Conservation (phyloP, 2,329 filamentous ascomycete genomes). For the Talaromyces sp. region DNA sequence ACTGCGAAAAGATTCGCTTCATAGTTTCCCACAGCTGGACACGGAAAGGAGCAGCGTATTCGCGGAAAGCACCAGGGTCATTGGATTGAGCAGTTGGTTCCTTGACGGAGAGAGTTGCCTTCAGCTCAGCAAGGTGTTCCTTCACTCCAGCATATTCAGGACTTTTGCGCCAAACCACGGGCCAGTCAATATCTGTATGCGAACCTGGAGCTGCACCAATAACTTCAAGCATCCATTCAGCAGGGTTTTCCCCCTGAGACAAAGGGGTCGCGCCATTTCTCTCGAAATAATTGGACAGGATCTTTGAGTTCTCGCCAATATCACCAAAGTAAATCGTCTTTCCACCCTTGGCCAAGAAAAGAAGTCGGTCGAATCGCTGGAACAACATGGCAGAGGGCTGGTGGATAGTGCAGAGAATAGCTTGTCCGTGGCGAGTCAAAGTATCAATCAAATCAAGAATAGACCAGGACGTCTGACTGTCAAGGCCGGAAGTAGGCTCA, state of each 20-base stretch:
- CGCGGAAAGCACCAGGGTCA: constrained; percentile 56
- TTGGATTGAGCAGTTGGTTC: constrained; percentile 39
- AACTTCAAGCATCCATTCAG: constrained; percentile 68
- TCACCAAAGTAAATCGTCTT: constrained; percentile 68
- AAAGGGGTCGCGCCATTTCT: constrained; percentile 60
- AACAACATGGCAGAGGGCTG: constrained; percentile 96
- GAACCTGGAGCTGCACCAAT: constrained; percentile 62
- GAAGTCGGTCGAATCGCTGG: constrained; percentile 70
- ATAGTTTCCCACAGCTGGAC: constrained; percentile 66
- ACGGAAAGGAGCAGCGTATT: constrained; percentile 75
- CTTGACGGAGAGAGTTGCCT: constrained; percentile 40
- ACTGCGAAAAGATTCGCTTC: constrained; percentile 79
- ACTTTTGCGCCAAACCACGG: constrained; percentile 58
- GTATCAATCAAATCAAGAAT: constrained; percentile 87
- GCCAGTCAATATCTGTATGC: constrained; percentile 63
- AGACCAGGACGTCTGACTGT: constrained; percentile 90
- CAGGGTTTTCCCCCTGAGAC: constrained; percentile 63
- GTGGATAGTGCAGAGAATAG: constrained; percentile 95
- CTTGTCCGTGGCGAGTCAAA: constrained; percentile 81
- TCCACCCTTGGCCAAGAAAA: constrained; percentile 64
- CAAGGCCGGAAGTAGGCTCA: constrained; percentile 90
- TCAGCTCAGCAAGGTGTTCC: constrained; percentile 53
- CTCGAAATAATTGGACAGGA: constrained; percentile 62
- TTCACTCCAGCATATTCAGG: constrained; percentile 56
- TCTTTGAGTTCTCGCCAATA: constrained; percentile 59